Evolutionary conservation across 371 early-diverging fungal genomes (phyloP), one percentile per base, ranked within the genome.

Genomic region (Polyrhizophydium stewartii): DNA sequence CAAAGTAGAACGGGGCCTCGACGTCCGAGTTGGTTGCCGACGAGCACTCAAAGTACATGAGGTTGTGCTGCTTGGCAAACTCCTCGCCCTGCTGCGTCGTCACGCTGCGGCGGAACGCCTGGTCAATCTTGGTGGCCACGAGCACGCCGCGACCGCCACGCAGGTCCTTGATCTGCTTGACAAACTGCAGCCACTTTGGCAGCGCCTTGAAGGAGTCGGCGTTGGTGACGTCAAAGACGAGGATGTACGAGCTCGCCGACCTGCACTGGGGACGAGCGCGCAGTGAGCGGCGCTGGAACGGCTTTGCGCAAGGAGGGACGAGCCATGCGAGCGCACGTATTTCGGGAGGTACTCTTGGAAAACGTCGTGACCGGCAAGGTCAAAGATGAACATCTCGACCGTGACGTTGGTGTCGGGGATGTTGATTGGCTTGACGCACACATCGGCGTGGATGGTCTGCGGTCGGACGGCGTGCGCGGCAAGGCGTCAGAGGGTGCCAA

Each of bases 1-100:
- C 27, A 56, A 63, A 77, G 59, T 74, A 77, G 51, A 77, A 77
- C 17, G 77, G 77, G 2, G 77, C 74, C 16, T 77, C 77, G 24
- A 74, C 71, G 27, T 77, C 73, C 21, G 55, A 33, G 53, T 71
- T 71, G 25, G 58, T 58, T 30, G 75, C 75, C 75, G 76, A 72
- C 1, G 72, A 70, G 33, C 67, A 64, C 50, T 79, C 79, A 56
- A 79, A 76, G 53, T 76, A 79, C 5, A 58, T 57, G 33, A 79
- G 38, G 38, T 64, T 62, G 32, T 69, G 43, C 12, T 51, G 57
- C 49, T 68, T 68, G 12, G 79, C 76, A 41, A 73, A 66, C 47
- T 76, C 76, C 56, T 72, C 71, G 17, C 70, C 79, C 52, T 79
- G 66, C 28, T 64, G 38, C 13, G 67, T 37, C 6, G 65, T 62